Evolutionary conservation across 1,139 yeast species (phyloP).

Genomic region (Debaryomyces fabryi): DNA sequence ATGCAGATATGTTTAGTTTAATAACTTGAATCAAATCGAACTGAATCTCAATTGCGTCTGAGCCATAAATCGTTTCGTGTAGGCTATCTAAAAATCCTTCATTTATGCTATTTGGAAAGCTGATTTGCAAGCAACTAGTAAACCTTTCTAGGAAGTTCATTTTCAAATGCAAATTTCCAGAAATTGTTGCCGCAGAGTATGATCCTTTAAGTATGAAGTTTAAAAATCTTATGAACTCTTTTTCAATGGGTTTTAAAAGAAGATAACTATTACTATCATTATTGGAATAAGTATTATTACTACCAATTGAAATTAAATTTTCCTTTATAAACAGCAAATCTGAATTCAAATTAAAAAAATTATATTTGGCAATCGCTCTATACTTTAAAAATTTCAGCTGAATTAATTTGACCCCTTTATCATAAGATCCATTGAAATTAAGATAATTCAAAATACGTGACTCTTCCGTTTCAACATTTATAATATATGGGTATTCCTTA

Average conservation of each 20-base stretch:
- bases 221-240: slow-evolving; percentile 14
- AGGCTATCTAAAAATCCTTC: not conserved
- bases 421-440: slow-evolving; percentile 12
- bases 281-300: not conserved
- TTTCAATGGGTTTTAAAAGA: slow-evolving; percentile 16
- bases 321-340: slow-evolving; percentile 10
- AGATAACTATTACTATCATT: slow-evolving; percentile 3
- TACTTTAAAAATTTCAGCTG: slow-evolving; percentile 12
- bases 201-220: slow-evolving; percentile 14
- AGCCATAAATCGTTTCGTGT: slow-evolving; percentile 12
- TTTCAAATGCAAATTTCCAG: slow-evolving; percentile 10
- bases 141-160: slow-evolving; percentile 6
- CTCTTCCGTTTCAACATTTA: slow-evolving; percentile 18
- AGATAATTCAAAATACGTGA: slow-evolving; percentile 10
- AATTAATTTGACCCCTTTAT: slow-evolving; percentile 14
- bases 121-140: slow-evolving; percentile 13
- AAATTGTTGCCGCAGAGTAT: slow-evolving; percentile 9
- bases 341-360: slow-evolving; percentile 17
- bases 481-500: slow-evolving; percentile 12
- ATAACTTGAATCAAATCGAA: slow-evolving; percentile 15
- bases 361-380: slow-evolving; percentile 14
- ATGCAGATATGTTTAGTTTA: slow-evolving; percentile 7
- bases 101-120: slow-evolving; percentile 10
- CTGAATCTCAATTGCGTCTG: slow-evolving; percentile 16
- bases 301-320: slow-evolving; percentile 11